Evolutionary conservation across 2,329 filamentous ascomycete genomes (phyloP), one percentile per base, ranked within the genome.

Genomic region (Xylariaceae sp.): DNA sequence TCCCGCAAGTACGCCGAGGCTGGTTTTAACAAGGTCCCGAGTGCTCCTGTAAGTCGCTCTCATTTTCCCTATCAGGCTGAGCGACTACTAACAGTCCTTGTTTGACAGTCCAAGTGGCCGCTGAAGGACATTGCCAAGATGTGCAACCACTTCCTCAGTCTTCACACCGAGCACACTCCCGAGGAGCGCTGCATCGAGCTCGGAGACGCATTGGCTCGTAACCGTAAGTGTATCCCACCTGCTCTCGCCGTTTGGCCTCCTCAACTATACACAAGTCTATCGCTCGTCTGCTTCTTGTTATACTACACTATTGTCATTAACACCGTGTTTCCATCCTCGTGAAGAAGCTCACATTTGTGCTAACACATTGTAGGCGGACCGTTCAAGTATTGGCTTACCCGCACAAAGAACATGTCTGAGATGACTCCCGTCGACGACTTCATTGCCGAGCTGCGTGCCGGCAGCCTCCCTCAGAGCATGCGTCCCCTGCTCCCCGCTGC

Each of bases 321-420:
- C 16, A 13, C 14, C 17, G 6, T 42, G 14, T 18, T 42, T 18
- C 11, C 14, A 16, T 17, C 33, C 43, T 33, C 12, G 41, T 31
- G 40, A 18, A 19, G 17, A 48, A 28, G 51, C 45, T 13, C 34
- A 28, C 42, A 50, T 38, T 48, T 42, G 18, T 42, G 28, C 48
- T 58, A 38, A 56, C 42, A 13, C 14, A 4, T 22, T 44, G 28
- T 33, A 74, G 71, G 69, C 6, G 74, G 75, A 0, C 74, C 75
- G 0, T 75, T 77, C 52, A 70, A 74, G 61, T 75, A 77, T 60
- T 77, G 74, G 74, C 65, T 76, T n/a, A 69, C 70, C 10, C 66
- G 69, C 36, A 75, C 74, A 5, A 70, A 71, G 40, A 60, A 60
- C 5, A 69, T 73, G 52, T 69, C 71, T 17, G 59, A 73, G 10